Percentiles rank a stretch among this genome's conserved stretches.
Evolutionary conservation across 345 rosid genomes (phyloP).

Genomic region (Isatis tinctoria): DNA sequence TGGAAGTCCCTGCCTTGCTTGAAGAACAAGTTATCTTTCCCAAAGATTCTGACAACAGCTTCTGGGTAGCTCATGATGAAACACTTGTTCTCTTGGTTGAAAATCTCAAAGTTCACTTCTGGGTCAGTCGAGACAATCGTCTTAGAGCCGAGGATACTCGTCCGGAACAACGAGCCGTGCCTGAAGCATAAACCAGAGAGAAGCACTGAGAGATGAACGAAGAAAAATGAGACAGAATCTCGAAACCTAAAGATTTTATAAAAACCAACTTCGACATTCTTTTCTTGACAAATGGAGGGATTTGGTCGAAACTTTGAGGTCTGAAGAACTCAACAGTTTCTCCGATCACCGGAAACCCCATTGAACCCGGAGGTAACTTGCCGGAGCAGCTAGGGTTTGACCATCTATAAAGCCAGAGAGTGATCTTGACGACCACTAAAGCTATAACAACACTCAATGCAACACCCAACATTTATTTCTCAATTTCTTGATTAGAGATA

Average conservation of each 20-base stretch:
- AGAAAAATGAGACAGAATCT: neutral
- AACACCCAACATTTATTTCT: neutral
- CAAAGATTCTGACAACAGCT: constrained; percentile 33
- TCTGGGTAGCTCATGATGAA: constrained; percentile 36
- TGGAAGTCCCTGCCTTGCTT: constrained; percentile 32
- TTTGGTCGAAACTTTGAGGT: constrained; percentile 11
- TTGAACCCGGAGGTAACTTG: constrained; percentile 32
- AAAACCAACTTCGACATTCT: constrained; percentile 26
- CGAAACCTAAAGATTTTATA: neutral
- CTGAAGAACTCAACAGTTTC: constrained; percentile 29
- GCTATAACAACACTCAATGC: neutral
- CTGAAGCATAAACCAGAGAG: constrained; percentile 22
- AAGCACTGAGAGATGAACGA: neutral
- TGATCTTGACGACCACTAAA: constrained; percentile 10
- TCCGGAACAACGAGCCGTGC: constrained; percentile 41
- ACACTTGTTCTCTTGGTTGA: constrained; percentile 42
- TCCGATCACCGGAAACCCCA: constrained; percentile 34
- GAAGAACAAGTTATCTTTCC: constrained; percentile 22
- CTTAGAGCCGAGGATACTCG: constrained; percentile 34
- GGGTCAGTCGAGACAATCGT: constrained; percentile 39
- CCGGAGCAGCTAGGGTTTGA: constrained; percentile 30
- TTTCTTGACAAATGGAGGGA: constrained; percentile 29
- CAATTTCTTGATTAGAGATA: neutral
- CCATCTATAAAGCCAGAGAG: constrained; percentile 29
- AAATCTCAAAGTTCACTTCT: constrained; percentile 35